Percentiles rank a stretch among this genome's conserved stretches.
These are phyloP conservation scores for Cryptomeria japonica DNA, from an alignment of 75 land plant species.

Conservation along the genomic window DNA sequence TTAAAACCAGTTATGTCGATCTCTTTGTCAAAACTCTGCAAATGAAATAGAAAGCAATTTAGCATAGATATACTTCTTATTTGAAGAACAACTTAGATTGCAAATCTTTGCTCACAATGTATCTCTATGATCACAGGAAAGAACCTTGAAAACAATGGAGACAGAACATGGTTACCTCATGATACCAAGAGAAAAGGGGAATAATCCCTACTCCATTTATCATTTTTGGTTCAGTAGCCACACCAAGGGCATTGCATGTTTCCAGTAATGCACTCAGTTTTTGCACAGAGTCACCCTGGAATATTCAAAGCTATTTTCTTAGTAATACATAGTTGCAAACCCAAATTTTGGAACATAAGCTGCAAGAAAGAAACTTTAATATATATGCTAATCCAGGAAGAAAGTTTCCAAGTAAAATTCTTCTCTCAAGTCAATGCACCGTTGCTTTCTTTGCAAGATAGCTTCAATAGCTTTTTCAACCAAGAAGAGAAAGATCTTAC, in stretches of 20 bases:
- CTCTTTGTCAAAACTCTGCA: conserved; percentile 91
- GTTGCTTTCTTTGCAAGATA: not conserved
- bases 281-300: conserved; percentile 71
- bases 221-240: conserved; percentile 52
- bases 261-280: conserved; percentile 67
- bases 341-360: not conserved
- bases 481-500: conserved; percentile 37
- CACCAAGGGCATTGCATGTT: conserved; percentile 61
- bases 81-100: not conserved
- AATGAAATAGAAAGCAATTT: conserved; percentile 2
- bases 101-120: not conserved
- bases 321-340: conserved; percentile 3
- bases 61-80: conserved; percentile 4
- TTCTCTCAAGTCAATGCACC: conserved; percentile 6
- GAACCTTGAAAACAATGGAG: not conserved
- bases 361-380: not conserved
- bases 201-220: conserved; percentile 72
- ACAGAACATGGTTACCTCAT: conserved; percentile 56
- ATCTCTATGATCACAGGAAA: not conserved
- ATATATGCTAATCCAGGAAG: not conserved
- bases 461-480: not conserved
- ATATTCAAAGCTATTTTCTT: not conserved
- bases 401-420: not conserved
- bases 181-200: conserved; percentile 94
- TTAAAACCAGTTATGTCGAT: conserved; percentile 57